Conservation (phyloP, 306 rosid genomes). For the Comarum palustre region DNA sequence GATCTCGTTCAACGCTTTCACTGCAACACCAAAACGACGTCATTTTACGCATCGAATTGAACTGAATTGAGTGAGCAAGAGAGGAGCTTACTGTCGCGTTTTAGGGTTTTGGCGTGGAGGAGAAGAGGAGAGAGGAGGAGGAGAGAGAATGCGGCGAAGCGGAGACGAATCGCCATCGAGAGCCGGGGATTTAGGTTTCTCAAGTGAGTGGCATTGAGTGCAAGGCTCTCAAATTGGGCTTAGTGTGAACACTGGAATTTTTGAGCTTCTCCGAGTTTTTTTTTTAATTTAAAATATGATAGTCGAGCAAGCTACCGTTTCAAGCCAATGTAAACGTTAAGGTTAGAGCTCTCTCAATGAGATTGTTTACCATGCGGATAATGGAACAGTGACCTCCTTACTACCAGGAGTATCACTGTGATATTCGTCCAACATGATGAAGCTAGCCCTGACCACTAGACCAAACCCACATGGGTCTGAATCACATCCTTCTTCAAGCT, state of each 20-base stretch:
- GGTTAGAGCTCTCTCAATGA: too few relatives aligned
- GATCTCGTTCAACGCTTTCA: slow-evolving; percentile 95
- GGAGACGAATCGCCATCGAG: slow-evolving; percentile 46
- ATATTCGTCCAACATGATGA: too few relatives aligned
- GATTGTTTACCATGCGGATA: too few relatives aligned
- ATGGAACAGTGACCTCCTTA: too few relatives aligned
- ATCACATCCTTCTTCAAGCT: too few relatives aligned
- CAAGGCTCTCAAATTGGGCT: not conserved
- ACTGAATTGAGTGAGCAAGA: not conserved
- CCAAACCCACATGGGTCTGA: too few relatives aligned
- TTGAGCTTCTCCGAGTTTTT: too few relatives aligned
- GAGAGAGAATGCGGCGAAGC: slow-evolving; percentile 33
- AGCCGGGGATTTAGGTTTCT: not conserved
- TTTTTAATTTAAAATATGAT: too few relatives aligned
- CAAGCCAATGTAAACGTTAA: too few relatives aligned
- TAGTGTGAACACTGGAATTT: not conserved
- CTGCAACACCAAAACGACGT: slow-evolving; percentile 35
- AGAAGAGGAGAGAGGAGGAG: slow-evolving; percentile 33
- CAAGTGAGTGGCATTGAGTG: not conserved
- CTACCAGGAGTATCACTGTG: too few relatives aligned
- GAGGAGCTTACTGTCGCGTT: slow-evolving; percentile 72
- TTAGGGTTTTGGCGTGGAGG: slow-evolving; percentile 70
- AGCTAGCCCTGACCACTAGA: too few relatives aligned
- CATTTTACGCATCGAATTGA: not conserved
- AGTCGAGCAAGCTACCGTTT: too few relatives aligned